Evolutionary conservation across 257 asterid genomes (phyloP), one percentile per base, ranked within the genome.

Genomic region (Nicotiana obtusifolia): DNA sequence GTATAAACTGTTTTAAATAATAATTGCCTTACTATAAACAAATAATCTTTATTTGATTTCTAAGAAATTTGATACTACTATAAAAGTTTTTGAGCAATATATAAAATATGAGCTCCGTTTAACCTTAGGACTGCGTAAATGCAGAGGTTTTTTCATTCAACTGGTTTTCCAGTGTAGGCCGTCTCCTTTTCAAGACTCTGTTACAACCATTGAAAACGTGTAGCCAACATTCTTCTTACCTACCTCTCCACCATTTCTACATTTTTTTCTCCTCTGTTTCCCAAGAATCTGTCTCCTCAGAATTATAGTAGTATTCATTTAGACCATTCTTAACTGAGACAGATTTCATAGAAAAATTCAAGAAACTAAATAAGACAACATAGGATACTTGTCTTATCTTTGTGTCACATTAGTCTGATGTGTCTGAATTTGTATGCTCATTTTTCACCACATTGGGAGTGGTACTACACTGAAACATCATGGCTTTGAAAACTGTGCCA

Each of bases 401-500:
- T 16, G 49, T 31, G 10, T 3, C 7, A 6, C 47, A 2, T 9
- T 4, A n/a, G 19, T 81, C 84, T 80, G 26, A 92, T 90, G 93
- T 85, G 80, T 86, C 85, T 82, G 80, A 37, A 81, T 83, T 77
- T 76, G 82, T 83, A 44, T 71, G 81, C 67, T 69, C 30, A 78
- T 76, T 17, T 33, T 52, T 59, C 76, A 80, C 86, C 81, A 77
- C 84, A 85, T 76, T 77, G 88, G 92, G 84, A 82, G 69, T 81
- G 87, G 82, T 78, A 80, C 87, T 78, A 80, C 87, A 77, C 75
- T 77, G 84, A 79, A 64, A 41, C 47, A 41, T 47, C 54, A 75
- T 87, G 95, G 92, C 90, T 83, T 75, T 88, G 82, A 85, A 84
- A 85, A 86, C 86, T 78, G 88, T 88, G 26, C 92, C 92, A 61